These are phyloP conservation scores for Pythium guiyangense DNA, from an alignment of 352 stramenopile species.

Conservation along the genomic window DNA sequence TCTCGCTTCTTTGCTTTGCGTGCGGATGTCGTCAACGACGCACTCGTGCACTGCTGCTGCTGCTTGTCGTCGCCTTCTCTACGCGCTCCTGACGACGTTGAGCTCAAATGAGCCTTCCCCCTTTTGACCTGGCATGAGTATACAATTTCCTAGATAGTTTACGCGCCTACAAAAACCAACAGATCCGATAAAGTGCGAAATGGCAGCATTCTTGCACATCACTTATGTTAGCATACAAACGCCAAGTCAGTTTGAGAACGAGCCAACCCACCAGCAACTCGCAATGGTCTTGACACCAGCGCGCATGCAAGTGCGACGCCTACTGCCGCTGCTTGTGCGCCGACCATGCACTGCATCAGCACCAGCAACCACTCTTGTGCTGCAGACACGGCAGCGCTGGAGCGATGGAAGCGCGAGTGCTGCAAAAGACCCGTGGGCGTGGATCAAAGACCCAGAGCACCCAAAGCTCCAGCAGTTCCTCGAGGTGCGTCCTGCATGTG, in stretches of 20 bases:
- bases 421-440: constrained; percentile 20
- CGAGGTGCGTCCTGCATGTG: constrained; percentile 26
- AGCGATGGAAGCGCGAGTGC: background rate
- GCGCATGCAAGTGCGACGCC: background rate
- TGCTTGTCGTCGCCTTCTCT: too few relatives aligned
- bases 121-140: background rate
- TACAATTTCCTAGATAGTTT: background rate
- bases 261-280: too few relatives aligned
- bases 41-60: too few relatives aligned
- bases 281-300: background rate
- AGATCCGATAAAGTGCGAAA: constrained; percentile 2
- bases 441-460: constrained; percentile 44
- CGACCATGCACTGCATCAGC: background rate
- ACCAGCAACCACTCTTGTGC: background rate
- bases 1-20: too few relatives aligned
- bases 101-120: background rate
- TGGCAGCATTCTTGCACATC: background rate
- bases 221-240: background rate
- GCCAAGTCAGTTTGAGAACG: too few relatives aligned
- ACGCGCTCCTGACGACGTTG: too few relatives aligned
- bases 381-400: background rate
- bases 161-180: background rate
- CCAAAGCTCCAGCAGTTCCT: constrained; percentile 55
- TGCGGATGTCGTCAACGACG: background rate
- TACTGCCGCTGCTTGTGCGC: background rate